Percentiles rank a stretch among this genome's conserved stretches.
These are phyloP conservation scores for Oryza glumipatula DNA, from an alignment of 176 grass and related monocot species.

Conservation along the genomic window DNA sequence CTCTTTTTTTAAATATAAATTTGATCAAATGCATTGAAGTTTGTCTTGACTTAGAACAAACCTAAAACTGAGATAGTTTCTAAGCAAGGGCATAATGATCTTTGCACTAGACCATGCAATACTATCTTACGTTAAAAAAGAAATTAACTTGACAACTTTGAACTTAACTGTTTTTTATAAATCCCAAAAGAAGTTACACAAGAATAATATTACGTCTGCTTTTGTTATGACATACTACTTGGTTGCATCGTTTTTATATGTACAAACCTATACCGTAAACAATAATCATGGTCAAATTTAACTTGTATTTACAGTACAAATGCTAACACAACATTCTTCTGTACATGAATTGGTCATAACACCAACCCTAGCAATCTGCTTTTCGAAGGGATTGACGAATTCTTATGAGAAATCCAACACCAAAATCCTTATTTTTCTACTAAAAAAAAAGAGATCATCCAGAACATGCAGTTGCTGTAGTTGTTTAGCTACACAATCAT, in stretches of 20 bases:
- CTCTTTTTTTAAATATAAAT: too few species aligned
- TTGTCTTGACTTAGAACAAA: too few species aligned
- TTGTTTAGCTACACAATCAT: conserved; percentile 16
- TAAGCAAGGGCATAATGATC: background rate
- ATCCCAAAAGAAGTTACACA: background rate
- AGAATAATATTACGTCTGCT: background rate
- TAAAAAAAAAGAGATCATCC: conserved; percentile 17
- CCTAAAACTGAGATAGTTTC: background rate
- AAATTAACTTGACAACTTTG: background rate
- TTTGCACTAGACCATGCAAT: background rate
- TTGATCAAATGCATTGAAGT: too few species aligned
- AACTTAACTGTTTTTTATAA: too few species aligned
- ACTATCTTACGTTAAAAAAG: background rate
- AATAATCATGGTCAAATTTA: background rate
- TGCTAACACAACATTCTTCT: too few species aligned
- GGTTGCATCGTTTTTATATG: background rate
- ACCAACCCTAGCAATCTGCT: background rate
- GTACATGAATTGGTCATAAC: background rate
- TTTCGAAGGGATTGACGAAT: background rate
- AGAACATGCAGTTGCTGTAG: conserved; percentile 14
- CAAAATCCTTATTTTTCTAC: background rate
- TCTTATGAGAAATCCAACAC: conserved; percentile 5
- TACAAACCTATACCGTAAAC: background rate
- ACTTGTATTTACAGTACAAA: too few species aligned
- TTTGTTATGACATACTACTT: background rate